These are phyloP conservation scores for Castanea crenata DNA, from an alignment of 306 rosid species.

Conservation along the genomic window DNA sequence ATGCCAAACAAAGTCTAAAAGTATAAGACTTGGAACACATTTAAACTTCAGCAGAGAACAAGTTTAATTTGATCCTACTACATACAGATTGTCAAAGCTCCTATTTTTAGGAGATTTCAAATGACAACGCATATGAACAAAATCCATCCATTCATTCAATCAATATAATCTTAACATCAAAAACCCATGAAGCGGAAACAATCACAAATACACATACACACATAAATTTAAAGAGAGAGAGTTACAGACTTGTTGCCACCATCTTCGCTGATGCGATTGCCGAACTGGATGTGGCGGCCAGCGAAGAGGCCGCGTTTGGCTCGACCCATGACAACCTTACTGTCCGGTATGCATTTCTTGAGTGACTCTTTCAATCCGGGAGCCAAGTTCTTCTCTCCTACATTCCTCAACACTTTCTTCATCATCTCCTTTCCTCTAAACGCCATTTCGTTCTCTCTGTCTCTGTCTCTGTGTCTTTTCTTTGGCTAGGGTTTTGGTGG, in stretches of 20 bases:
- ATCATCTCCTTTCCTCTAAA: constrained; percentile 78
- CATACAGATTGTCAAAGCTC: too few species aligned
- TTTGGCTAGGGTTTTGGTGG: not conserved
- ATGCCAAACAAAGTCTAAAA: not conserved
- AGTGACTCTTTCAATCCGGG: constrained; percentile 61
- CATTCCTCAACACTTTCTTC: constrained; percentile 67
- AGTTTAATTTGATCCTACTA: too few species aligned
- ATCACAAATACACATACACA: not conserved
- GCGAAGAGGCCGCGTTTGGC: constrained; percentile 92
- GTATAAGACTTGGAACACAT: not conserved
- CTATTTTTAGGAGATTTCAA: too few species aligned
- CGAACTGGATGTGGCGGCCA: constrained; percentile 86
- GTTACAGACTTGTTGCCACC: constrained; percentile 87
- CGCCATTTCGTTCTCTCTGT: constrained; percentile 45
- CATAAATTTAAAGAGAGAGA: not conserved
- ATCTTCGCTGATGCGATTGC: constrained; percentile 83
- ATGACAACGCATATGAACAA: too few species aligned
- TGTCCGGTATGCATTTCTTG: constrained; percentile 62
- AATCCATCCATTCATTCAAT: not conserved
- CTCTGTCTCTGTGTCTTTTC: too few species aligned
- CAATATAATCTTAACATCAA: not conserved
- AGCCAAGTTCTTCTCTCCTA: constrained; percentile 66
- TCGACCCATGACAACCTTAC: constrained; percentile 74
- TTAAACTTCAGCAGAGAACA: not conserved
- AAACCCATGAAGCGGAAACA: not conserved